These are phyloP conservation scores for Oryza longistaminata DNA, from an alignment of 176 grass and related monocot genomes.

Conservation along the genomic window DNA sequence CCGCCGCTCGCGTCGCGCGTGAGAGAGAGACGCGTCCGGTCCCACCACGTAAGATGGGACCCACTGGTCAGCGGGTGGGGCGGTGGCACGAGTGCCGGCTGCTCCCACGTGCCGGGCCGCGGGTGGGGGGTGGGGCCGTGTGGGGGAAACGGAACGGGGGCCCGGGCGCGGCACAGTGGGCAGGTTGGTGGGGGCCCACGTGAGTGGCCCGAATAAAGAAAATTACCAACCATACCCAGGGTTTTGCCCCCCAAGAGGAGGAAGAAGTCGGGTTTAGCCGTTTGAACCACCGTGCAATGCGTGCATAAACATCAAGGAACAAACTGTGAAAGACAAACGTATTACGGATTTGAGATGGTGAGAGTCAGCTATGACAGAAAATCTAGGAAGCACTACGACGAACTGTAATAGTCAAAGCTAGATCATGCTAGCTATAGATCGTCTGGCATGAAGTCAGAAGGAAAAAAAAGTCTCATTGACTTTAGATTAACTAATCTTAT, in stretches of 20 bases:
- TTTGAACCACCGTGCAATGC: no score
- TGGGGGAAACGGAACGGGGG: not conserved
- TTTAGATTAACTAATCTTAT: not conserved
- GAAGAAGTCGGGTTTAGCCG: not conserved
- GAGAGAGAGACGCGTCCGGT: not conserved
- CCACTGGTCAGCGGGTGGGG: not conserved
- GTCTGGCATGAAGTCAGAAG: not conserved
- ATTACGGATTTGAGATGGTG: not conserved
- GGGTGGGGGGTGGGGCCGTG: no score
- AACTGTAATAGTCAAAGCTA: not conserved
- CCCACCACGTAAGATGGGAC: no score
- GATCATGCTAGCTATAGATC: not conserved
- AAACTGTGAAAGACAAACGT: no score
- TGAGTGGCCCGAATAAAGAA: not conserved
- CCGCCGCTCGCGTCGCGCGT: not conserved
- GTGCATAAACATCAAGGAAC: no score
- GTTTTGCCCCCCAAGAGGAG: not conserved
- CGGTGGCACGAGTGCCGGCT: not conserved
- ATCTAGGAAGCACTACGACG: no score
- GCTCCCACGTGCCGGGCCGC: constrained; percentile 33
- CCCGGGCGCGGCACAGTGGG: not conserved
- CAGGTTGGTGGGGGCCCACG: not conserved
- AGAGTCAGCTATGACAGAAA: not conserved
- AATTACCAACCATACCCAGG: constrained; percentile 15
- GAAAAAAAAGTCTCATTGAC: not conserved